A percentile compares a stretch with the other conserved stretches of the same genome.
Conservation (phyloP, 164 flowering plant genomes). For the Cinnamomum chago region DNA sequence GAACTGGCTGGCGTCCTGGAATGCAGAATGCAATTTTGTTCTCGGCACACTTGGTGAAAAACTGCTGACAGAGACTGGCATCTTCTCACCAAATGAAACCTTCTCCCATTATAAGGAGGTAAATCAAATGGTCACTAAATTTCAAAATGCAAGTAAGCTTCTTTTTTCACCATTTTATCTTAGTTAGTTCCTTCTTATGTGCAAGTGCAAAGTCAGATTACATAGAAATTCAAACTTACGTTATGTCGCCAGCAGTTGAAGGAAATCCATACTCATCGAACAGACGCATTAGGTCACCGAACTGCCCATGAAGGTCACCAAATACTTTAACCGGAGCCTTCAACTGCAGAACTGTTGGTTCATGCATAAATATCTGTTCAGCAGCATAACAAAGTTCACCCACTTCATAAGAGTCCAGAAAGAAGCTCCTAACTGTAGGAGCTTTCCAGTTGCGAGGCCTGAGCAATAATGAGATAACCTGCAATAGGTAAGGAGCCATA, state of each 20-base stretch:
- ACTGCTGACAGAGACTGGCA: too few species aligned
- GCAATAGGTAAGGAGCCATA: conserved; percentile 21
- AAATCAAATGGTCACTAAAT: not conserved
- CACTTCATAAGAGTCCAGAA: conserved; percentile 95
- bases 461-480: conserved; percentile 83
- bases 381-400: conserved; percentile 99
- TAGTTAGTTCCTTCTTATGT: not conserved
- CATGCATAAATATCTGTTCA: conserved; percentile 96
- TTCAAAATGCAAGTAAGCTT: not conserved
- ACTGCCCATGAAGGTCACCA: conserved; percentile 99
- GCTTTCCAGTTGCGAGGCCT: conserved; percentile 94
- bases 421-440: conserved; percentile 80
- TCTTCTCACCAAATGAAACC: too few species aligned
- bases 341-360: conserved; percentile 90
- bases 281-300: conserved; percentile 96
- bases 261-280: conserved; percentile 99
- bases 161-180: not conserved
- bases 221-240: conserved; percentile 46
- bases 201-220: not conserved
- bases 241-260: conserved; percentile 93
- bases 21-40: too few species aligned
- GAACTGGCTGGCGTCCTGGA: too few species aligned
- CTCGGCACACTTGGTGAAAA: too few species aligned
- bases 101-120: too few species aligned
- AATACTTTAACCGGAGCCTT: conserved; percentile 96